phyloP scores from a whole-genome alignment of 345 rosid species.

The Litchi chinensis region DNA sequence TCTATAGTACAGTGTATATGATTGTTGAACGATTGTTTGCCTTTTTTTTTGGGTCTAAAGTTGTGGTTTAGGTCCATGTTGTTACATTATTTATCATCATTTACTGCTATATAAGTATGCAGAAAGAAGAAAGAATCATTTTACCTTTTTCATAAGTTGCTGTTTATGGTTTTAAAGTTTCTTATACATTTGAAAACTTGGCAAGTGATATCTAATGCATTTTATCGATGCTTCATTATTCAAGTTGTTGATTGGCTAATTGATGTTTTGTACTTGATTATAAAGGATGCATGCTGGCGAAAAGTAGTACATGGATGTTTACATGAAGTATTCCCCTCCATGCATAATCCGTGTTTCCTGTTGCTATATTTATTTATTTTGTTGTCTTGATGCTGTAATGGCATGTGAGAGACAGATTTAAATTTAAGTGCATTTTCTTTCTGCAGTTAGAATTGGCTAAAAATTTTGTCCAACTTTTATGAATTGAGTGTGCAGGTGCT shows the following conservation, averaged over 20 bases:
- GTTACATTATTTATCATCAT: not conserved
- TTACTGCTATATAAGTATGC: slow-evolving; percentile 4
- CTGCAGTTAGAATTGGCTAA: not conserved
- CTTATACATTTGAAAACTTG: not conserved
- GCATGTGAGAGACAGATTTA: not conserved
- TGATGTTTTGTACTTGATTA: not conserved
- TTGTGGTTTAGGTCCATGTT: not conserved
- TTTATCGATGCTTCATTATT: slow-evolving; percentile 1
- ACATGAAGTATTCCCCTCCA: not conserved
- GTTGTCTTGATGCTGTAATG: not conserved
- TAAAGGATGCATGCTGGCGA: not conserved
- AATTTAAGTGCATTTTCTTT: not conserved
- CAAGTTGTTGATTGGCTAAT: not conserved
- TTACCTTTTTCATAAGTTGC: not conserved
- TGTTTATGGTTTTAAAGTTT: not conserved
- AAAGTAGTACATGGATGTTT: not conserved
- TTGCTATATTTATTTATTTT: not conserved
- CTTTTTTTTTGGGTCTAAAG: not conserved
- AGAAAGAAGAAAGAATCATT: not conserved
- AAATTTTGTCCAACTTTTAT: slow-evolving; percentile 15
- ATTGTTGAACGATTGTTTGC: not conserved
- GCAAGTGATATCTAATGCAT: not conserved
- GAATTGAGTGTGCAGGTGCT: slow-evolving; percentile 56
- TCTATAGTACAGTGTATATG: not conserved
- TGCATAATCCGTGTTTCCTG: not conserved